Evolutionary conservation across 257 asterid genomes (phyloP).

Genomic region (Mitragyna speciosa): DNA sequence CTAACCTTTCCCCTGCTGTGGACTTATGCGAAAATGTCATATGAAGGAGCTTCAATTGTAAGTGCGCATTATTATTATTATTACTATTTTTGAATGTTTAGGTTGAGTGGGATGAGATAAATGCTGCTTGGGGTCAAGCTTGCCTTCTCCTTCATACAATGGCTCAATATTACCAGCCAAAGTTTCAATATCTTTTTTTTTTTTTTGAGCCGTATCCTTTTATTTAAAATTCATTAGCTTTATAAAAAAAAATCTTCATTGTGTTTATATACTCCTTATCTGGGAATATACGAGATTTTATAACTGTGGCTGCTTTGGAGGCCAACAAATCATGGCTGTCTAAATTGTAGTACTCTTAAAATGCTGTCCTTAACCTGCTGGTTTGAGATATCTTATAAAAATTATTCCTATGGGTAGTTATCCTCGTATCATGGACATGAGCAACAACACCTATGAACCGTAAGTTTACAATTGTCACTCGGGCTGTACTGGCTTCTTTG

Average conservation of each 20-base stretch:
- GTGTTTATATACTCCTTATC: neutral
- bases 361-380: constrained; percentile 29
- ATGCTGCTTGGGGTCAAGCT: constrained; percentile 99
- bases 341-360: neutral
- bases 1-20: neutral
- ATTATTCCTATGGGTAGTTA: constrained; percentile 98
- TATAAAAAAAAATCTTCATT: neutral
- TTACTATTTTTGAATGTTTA: constrained; percentile 24
- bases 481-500: neutral
- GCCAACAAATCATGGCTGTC: neutral
- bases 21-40: neutral
- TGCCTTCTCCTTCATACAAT: constrained; percentile 98
- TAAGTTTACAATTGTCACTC: constrained; percentile 37
- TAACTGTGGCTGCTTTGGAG: neutral
- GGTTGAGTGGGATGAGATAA: constrained; percentile 99
- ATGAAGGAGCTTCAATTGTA: neutral
- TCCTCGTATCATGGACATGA: constrained; percentile 93
- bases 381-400: constrained; percentile 77
- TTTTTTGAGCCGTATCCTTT: constrained; percentile 83
- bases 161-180: constrained; percentile 95
- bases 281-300: neutral
- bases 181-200: constrained; percentile 75
- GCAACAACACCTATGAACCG: constrained; percentile 87
- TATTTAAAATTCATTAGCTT: neutral
- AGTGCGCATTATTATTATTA: neutral